Evolutionary conservation across 495 filamentous ascomycete species (phyloP), one percentile per base, ranked within the genome.

Genomic region (Hypomontagnella monticulosa): DNA sequence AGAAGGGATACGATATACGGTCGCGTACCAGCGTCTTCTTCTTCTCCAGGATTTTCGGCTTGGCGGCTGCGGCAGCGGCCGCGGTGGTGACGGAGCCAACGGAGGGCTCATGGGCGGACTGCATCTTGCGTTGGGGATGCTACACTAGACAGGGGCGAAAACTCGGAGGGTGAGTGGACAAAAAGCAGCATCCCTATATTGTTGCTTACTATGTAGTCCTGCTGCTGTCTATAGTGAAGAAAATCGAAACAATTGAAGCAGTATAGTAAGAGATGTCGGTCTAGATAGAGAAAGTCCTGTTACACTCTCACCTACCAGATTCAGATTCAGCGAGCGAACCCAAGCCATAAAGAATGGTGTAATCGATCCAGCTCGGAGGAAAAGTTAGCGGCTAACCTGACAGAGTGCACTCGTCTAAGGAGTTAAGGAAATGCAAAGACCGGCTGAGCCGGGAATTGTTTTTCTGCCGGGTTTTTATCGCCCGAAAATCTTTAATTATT

Each of bases 1-100:
- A 97, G 79, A 97, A 95, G 27, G 91, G 91, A 75, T 92, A 92
- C 61, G 84, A 83, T 38, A 89, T 79, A 61, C 71, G 64, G 59
- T 78, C 67, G 23, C 44, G 48, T 11, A 57, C 42, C 47, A 73
- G 33, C 5, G 66, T 55, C 33, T 69, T 57, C 62, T 79, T 72
- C 54, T 62, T 72, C 52, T 62, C 71, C 46, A 57, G 50, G 19
- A 61, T 66, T 60, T 77, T 73, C 9, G 58, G 61, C 52, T 68
- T 74, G 66, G 57, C 57, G 52, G 42, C 20, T 42, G 43, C 54
- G 57, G 37, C 34, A 46, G 30, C 56, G 44, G 38, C 41, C 59
- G 32, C 46, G 41, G 65, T 38, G 63, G 48, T 30, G 62, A 48
- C 27, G 37, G 60, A 62, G 48, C 47, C 44, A 4, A 67, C 64